Base-by-base conservation (phyloP, 2,329 filamentous ascomycete species). In the Ustulina deusta region DNA sequence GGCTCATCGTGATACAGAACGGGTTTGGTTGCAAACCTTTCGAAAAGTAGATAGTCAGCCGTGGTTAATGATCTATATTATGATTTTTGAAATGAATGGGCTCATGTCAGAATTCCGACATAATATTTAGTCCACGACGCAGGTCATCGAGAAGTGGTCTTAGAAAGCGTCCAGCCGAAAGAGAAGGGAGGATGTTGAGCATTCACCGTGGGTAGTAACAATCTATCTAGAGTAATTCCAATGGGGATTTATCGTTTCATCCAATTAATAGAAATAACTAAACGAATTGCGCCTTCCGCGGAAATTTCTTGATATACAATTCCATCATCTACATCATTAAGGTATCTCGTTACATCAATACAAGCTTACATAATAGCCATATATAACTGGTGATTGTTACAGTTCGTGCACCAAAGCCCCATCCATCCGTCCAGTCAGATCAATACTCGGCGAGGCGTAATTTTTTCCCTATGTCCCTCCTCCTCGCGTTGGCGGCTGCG, bases 381-480 rank as follows among this genome's bases (percentile, higher is more conserved):
- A 22, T 32, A 61, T 20, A 54, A 36, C 52, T 51, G 15, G 20
- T 13, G 11, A 36, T 42, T 44, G 11, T 10, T 58, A 56, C 3
- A 44, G 27, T 42, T 17, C 44, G 25, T 58, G 27, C 55, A 25
- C 32, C 20, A 13, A 44, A 46, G 22, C 15, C 25, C 15, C 55
- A n/a, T 22, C 32, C n/a, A 27, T 32, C 15, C 2, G 2, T n/a
- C 17, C 27, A 51, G 6, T 15, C 27, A 20, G 29, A 56, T 81
- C 69, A 93, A 72, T 92, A 93, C 72, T 93, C 91, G 61, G 86
- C 86, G 77, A 93, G 77, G 71, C 89, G 83, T 77, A 94, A 76
- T 80, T 91, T 92, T 85, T 93, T 91, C 38, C 92, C 92, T 7
- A 94, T 87, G 69, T 93, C 90, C 72, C 90, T 84, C 69, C 91